Percentiles rank a stretch among this genome's conserved stretches.
These are phyloP conservation scores for Backusella tarrabulga DNA, from an alignment of 192 early-diverging fungal genomes.

Conservation along the genomic window DNA sequence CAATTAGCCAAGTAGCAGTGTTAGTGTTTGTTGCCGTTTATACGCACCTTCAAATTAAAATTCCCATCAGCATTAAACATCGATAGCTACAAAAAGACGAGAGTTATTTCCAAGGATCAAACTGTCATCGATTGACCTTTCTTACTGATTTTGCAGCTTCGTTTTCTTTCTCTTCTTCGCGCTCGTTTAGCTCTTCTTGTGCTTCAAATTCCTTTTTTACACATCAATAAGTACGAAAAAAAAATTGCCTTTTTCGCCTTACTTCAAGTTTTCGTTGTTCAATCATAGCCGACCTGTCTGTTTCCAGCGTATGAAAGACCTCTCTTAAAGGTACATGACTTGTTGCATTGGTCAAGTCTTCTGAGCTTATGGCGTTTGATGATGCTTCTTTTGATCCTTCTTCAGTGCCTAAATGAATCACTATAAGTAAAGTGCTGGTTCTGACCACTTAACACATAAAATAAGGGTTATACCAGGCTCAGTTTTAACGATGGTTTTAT, in stretches of 20 bases:
- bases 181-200: slow-evolving; percentile 25
- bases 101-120: too few species aligned
- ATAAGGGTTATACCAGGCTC: not conserved
- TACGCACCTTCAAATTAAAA: slow-evolving; percentile 23
- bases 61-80: slow-evolving; percentile 29
- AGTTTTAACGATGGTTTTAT: not conserved
- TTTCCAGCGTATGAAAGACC: slow-evolving; percentile 66
- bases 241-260: not conserved
- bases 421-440: not conserved
- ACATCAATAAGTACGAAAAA: not conserved
- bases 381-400: not conserved
- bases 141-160: not conserved
- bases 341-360: not conserved
- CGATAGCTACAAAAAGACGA: slow-evolving; percentile 28
- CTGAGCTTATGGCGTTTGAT: slow-evolving; percentile 2
- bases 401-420: not conserved
- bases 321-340: slow-evolving; percentile 54
- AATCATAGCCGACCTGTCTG: slow-evolving; percentile 57
- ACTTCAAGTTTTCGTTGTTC: slow-evolving; percentile 48
- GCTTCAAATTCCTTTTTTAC: slow-evolving; percentile 27
- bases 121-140: not conserved
- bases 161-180: slow-evolving; percentile 21
- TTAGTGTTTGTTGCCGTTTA: not conserved
- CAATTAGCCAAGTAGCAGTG: not conserved
- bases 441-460: not conserved